phyloP scores from a whole-genome alignment of 2,329 filamentous ascomycete genomes.

The Colletotrichum liaoningense region DNA sequence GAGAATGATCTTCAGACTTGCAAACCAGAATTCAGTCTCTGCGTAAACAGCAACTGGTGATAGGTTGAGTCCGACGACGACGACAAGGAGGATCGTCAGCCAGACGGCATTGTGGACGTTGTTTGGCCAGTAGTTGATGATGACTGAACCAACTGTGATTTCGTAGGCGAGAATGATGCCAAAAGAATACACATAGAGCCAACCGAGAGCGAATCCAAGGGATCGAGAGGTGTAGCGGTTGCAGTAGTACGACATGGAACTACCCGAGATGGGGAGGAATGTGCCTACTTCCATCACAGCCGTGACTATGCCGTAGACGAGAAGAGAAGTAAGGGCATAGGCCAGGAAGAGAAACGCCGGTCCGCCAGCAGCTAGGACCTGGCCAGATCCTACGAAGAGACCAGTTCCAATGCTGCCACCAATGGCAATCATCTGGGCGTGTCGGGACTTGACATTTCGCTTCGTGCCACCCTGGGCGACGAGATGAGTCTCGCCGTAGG shows the following conservation, averaged over 20 bases:
- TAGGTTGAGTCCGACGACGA: slow-evolving; percentile 36
- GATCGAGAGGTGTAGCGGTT: slow-evolving; percentile 47
- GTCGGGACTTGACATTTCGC: neutral
- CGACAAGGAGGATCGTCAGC: slow-evolving; percentile 36
- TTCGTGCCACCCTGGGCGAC: neutral
- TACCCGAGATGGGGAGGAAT: slow-evolving; percentile 61
- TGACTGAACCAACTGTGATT: slow-evolving; percentile 35
- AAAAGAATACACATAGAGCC: slow-evolving; percentile 52
- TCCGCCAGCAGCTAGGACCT: neutral
- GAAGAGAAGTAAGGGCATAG: slow-evolving; percentile 50
- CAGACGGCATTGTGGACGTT: slow-evolving; percentile 34
- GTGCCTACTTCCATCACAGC: slow-evolving; percentile 61
- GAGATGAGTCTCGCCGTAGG: neutral
- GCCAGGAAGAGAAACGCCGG: neutral
- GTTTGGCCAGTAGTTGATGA: slow-evolving; percentile 40
- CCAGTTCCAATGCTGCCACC: neutral
- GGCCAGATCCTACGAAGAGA: neutral
- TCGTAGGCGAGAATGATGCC: slow-evolving; percentile 49
- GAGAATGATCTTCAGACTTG: slow-evolving; percentile 63
- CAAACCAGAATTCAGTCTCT: slow-evolving; percentile 68
- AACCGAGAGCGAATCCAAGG: slow-evolving; percentile 54
- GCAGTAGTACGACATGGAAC: slow-evolving; percentile 59
- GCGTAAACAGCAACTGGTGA: slow-evolving; percentile 52
- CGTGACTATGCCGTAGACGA: slow-evolving; percentile 59
- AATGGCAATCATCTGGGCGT: neutral